Evolutionary conservation across 306 rosid genomes (phyloP).

Genomic region (Cercis canadensis): DNA sequence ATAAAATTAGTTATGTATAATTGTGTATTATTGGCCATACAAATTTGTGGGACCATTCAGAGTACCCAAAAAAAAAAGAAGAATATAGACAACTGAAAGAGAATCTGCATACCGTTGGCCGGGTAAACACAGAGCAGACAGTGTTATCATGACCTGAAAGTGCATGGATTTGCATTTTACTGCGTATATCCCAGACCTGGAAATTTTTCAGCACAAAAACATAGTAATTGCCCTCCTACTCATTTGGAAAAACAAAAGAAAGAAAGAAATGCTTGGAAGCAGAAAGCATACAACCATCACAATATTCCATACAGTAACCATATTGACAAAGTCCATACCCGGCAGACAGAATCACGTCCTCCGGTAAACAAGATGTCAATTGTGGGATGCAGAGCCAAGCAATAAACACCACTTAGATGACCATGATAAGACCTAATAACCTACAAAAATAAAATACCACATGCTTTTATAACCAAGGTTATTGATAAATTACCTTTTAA

Average conservation of each 20-base stretch:
- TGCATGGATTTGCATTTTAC: conserved; percentile 89
- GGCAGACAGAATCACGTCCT: conserved; percentile 99
- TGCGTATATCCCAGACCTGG: conserved; percentile 99
- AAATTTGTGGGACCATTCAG: neutral
- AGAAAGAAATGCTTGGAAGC: neutral
- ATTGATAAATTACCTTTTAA: conserved; percentile 20
- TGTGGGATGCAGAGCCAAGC: conserved; percentile 97
- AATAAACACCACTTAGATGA: conserved; percentile 98
- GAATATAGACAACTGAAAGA: neutral
- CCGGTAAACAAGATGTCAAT: conserved; percentile 92
- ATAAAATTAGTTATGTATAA: conserved; percentile 18
- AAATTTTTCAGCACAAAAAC: conserved; percentile 43
- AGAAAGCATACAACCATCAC: conserved; percentile 27
- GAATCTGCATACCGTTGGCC: conserved; percentile 73
- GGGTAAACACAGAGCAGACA: conserved; percentile 94
- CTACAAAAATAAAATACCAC: conserved; percentile 44
- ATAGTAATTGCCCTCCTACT: conserved; percentile 27
- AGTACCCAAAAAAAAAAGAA: neutral
- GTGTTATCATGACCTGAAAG: conserved; percentile 96
- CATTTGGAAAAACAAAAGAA: neutral
- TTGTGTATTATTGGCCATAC: conserved; percentile 17
- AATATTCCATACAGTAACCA: conserved; percentile 26
- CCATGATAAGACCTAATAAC: conserved; percentile 97
- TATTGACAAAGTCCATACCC: conserved; percentile 63
- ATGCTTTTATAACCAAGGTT: conserved; percentile 25